Evolutionary conservation across 1,284 basidiomycete genomes (phyloP), one percentile per base, ranked within the genome.

Genomic region (Apiotrichum domesticum): DNA sequence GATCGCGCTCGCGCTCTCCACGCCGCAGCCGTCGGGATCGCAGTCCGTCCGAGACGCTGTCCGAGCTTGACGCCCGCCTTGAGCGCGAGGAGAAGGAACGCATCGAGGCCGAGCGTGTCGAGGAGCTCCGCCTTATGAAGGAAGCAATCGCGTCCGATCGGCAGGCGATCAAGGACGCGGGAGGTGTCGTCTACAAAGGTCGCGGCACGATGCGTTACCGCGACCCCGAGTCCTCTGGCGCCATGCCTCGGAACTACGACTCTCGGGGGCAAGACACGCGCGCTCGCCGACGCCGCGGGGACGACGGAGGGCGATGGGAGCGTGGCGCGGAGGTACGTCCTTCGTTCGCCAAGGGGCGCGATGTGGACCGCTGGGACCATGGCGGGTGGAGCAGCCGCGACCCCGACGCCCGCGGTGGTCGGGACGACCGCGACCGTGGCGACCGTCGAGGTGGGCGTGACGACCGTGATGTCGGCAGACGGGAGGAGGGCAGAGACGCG

Each of bases 51-150:
- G 75, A 76, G 62, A 74, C 70, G 34, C 64, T 68, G 35, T 67
- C 66, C 9, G 75, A 78, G 59, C 66, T 78, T 40, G 77, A 78
- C 62, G 74, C 71, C 29, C 65, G 70, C 32, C 60, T 78, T 21
- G 75, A 77, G 63, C 58, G 73, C 39, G 77, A 78, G 54, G 77
- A 78, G 58, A 73, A 71, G 39, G 74, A 74, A 55, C 61, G 67
- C 7, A 60, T 75, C n/a, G 72, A 72, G 48, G 59, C 51, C 37
- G 66, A 67, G 29, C 56, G 69, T n/a, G 21, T 61, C 43, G 64
- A 58, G 46, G 69, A 67, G 47, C 59, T 71, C 34, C 65, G 55
- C 32, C 65, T 65, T 55, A 66, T 69, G 63, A 69, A 70, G 62
- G 58, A 52, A 15, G 51, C 69, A 56, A 37, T 72, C 29, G 72